These are phyloP conservation scores for Trichoderma erinaceum DNA, from an alignment of 495 filamentous ascomycete species.

Conservation along the genomic window DNA sequence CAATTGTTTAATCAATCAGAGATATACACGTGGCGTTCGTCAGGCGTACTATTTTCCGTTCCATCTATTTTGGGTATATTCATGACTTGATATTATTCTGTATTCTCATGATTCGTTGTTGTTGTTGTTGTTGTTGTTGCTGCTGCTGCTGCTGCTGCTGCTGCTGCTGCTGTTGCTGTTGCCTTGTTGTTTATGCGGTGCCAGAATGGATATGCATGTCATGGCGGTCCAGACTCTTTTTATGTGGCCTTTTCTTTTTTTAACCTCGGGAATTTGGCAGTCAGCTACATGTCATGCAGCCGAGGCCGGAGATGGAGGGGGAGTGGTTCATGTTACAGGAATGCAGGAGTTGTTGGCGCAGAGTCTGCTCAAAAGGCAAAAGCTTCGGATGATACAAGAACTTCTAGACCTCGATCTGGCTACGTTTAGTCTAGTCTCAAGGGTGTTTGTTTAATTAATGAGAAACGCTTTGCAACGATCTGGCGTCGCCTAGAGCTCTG, in stretches of 20 bases:
- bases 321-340: background rate
- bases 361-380: background rate
- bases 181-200: too few relatives aligned
- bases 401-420: slow-evolving; percentile 3
- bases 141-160: too few relatives aligned
- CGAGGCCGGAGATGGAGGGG: background rate
- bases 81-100: too few relatives aligned
- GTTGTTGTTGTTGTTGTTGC: too few relatives aligned
- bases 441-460: slow-evolving; percentile 9
- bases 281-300: background rate
- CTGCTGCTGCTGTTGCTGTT: too few relatives aligned
- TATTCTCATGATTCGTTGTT: too few relatives aligned
- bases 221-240: background rate
- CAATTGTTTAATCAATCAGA: too few relatives aligned
- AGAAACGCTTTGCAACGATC: slow-evolving; percentile 4
- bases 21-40: too few relatives aligned
- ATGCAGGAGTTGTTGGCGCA: slow-evolving; percentile 1
- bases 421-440: background rate
- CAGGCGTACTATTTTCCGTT: too few relatives aligned
- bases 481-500: background rate
- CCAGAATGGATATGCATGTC: too few relatives aligned
- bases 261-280: background rate
- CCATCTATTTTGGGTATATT: too few relatives aligned
- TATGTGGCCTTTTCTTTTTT: background rate
- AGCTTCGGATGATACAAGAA: slow-evolving; percentile 2